Conservation (phyloP, 108 stramenopile genomes). For the Heterococcus sp. region DNA sequence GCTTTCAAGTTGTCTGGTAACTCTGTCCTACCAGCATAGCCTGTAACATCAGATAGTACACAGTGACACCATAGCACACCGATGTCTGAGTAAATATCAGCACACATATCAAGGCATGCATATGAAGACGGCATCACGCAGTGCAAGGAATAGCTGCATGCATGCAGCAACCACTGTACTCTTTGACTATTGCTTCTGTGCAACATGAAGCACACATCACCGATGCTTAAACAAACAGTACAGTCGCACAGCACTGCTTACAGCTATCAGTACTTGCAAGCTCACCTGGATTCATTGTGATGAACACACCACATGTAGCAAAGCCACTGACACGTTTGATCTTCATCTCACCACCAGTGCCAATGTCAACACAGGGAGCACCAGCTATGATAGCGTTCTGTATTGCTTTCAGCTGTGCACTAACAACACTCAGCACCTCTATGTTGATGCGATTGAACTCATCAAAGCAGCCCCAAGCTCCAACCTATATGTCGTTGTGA, state of each 20-base stretch:
- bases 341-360: conserved; percentile 57
- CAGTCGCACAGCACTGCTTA: no score
- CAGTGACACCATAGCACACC: neutral
- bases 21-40: conserved; percentile 87
- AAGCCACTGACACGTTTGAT: conserved; percentile 63
- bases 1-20: conserved; percentile 88
- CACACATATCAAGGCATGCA: neutral
- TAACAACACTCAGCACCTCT: conserved; percentile 69
- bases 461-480: conserved; percentile 75
- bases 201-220: no score
- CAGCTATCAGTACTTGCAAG: no score
- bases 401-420: conserved; percentile 66
- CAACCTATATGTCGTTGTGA: no score
- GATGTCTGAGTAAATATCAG: neutral
- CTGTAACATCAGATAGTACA: conserved; percentile 8
- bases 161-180: no score
- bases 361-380: conserved; percentile 62
- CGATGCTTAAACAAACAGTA: no score
- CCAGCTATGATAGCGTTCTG: conserved; percentile 66
- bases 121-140: no score
- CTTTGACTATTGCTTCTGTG: no score
- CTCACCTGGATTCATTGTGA: neutral
- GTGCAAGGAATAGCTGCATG: no score
- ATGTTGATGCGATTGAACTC: conserved; percentile 78
- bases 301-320: conserved; percentile 60